Base-by-base conservation (phyloP, 441 rosid genomes). In the Populus hybrid region DNA sequence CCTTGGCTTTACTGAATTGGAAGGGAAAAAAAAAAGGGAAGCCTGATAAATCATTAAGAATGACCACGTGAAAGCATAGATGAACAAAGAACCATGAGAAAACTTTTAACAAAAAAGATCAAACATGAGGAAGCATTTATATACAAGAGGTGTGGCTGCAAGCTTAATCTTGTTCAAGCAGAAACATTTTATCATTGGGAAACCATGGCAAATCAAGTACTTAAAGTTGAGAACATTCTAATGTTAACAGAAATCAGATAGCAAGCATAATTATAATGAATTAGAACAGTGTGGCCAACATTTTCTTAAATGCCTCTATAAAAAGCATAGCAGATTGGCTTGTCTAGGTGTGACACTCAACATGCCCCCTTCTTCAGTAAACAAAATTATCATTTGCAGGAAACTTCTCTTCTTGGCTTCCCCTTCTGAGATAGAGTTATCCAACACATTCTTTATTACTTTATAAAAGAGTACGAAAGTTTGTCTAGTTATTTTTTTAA, bases 1-100 rank as follows among this genome's bases (percentile, higher is more conserved):
- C 84, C 83, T 87, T 20, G 90, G 91, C 85, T 92, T 95, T 81
- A 75, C 99, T 91, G 92, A 50, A 50, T 50, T 50, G 46, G 40
- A 68, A 61, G 70, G 34, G 30, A n/a, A 10, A 61, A 18, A 6
- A 64, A 69, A 68, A 53, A 10, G 23, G 36, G 32, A 50, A 50
- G 1, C 57, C 18, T 26, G 10, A 8, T 61, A 9, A 10, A 42
- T 34, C 40, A 2, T 53, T 5, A 32, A 57, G 53, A 65, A 24
- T 20, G 63, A 12, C 6, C n/a, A 32, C 12, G 20, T 57, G 61
- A 36, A 50, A 50, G 57, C 57, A 50, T 38, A 53, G 9, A 14
- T 23, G 34, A 46, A 20, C 40, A 21, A 16, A 35, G 78, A 71
- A 63, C 30, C 66, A 30, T 40, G 67, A 71, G 16, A 32, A 79